Percentiles rank a stretch among this genome's conserved stretches.
Conservation (phyloP, 1,139 yeast species). For the Zygoascus meyerae region DNA sequence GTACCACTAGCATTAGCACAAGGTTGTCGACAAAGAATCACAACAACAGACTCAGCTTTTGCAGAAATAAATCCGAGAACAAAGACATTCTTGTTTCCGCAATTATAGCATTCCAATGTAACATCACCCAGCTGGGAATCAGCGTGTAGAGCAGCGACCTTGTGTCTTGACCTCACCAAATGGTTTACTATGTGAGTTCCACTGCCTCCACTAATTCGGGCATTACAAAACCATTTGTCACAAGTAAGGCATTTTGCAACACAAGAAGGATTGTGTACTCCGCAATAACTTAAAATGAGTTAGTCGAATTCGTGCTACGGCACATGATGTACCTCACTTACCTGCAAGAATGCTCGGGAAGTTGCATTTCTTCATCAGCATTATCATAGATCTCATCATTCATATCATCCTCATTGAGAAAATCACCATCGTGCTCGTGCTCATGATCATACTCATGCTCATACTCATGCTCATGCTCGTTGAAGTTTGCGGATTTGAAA, state of each 20-base stretch:
- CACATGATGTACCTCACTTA: conserved; percentile 14
- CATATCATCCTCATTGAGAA: conserved; percentile 21
- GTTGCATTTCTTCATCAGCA: conserved; percentile 14
- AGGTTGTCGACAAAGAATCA: conserved; percentile 80
- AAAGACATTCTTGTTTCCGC: conserved; percentile 80
- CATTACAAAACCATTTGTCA: conserved; percentile 86
- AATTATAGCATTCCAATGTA: conserved; percentile 80
- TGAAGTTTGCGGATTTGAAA: too few species aligned
- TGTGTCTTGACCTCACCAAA: conserved; percentile 74
- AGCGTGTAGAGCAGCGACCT: conserved; percentile 66
- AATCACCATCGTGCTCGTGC: too few species aligned
- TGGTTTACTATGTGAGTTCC: conserved; percentile 87
- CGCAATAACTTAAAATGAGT: conserved; percentile 51
- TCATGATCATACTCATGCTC: too few species aligned
- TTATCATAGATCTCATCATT: conserved; percentile 17
- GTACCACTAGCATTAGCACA: conserved; percentile 64
- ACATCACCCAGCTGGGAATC: conserved; percentile 84
- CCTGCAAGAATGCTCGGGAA: conserved; percentile 35
- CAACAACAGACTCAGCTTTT: conserved; percentile 80
- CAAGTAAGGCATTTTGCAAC: conserved; percentile 77
- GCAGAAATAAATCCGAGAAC: conserved; percentile 85
- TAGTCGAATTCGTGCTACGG: conserved; percentile 1
- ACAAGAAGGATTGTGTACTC: conserved; percentile 56
- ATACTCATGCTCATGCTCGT: too few species aligned
- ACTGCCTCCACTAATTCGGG: conserved; percentile 52